Conservation (phyloP, 257 asterid genomes). For the Solanum virginianum region DNA sequence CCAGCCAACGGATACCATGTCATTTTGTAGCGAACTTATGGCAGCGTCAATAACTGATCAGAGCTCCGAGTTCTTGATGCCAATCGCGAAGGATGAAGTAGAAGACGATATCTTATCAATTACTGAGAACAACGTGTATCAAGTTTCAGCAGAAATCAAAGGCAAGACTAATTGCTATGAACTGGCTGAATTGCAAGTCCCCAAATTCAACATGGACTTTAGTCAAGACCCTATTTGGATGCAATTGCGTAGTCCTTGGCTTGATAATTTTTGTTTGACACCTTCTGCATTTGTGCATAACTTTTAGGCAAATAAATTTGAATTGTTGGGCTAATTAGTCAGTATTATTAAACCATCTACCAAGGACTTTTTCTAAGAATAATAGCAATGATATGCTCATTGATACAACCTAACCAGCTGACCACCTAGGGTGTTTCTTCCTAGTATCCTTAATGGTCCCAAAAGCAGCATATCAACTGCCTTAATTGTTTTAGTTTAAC, state of each 20-base stretch:
- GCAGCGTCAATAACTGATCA: not conserved
- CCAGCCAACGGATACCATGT: not conserved
- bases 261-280: not conserved
- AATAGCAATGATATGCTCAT: not conserved
- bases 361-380: not conserved
- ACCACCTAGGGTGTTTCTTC: not conserved
- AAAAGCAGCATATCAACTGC: not conserved
- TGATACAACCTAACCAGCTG: not conserved
- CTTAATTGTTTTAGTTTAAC: not conserved
- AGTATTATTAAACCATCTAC: not conserved
- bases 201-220: constrained; percentile 39
- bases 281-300: not conserved
- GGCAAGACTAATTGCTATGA: not conserved
- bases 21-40: not conserved
- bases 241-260: constrained; percentile 56
- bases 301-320: not conserved
- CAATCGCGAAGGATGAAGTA: not conserved
- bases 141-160: not conserved
- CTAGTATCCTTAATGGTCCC: not conserved
- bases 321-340: not conserved
- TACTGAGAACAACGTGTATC: not conserved
- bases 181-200: constrained; percentile 36
- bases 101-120: not conserved
- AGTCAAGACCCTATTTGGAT: constrained; percentile 52
- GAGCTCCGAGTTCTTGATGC: not conserved